Evolutionary conservation across 169 alveolate genomes (phyloP), one percentile per base, ranked within the genome.

Genomic region (Plasmodium chabaudi): DNA sequence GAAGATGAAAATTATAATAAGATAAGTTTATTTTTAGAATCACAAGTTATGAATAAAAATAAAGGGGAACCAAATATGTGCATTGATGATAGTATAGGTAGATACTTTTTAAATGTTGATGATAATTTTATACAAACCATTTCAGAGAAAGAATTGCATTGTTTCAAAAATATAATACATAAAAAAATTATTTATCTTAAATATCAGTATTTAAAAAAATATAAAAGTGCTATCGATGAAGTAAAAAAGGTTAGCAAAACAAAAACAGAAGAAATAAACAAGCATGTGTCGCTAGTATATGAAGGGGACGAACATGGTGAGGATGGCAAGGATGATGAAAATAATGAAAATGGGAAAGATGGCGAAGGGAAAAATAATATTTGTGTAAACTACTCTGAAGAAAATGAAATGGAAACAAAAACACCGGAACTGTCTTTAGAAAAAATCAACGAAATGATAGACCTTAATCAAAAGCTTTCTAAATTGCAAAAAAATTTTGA

Each of bases 11-110:
- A 82, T 23, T 82, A 82, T 71, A 82, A 82, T 47, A 51, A 51
- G 55, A 25, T 82, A 1, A 82, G 82, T 53, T 46, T 82, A 49
- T 67, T 82, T 17, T 51, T 82, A 25, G 82, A 82, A 59, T 53
- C 63, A 19, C 71, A 82, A 71, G 23, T 2, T 1, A 5, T 25
- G 2, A 61, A 9, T 10, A 42, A 55, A 69, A 60, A 12, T 12
- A 47, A 79, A 42, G 73, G 23, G 10, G 13, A 51, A 42, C 27
- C 47, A 9, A 59, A 82, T 15, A 5, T 82, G 27, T 82, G 60
- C 42, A 82, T 82, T 17, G 90, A 82, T 13, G 90, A 82, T 44
- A 82, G 75, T 59, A 53, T 82, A 15, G 82, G 84, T 25, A 67
- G 90, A 19, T 82, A 82, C 53, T 70, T 82, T 39, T 19, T 82